phyloP scores from a whole-genome alignment of 192 early-diverging fungal genomes.

The Entomortierella chlamydospora region DNA sequence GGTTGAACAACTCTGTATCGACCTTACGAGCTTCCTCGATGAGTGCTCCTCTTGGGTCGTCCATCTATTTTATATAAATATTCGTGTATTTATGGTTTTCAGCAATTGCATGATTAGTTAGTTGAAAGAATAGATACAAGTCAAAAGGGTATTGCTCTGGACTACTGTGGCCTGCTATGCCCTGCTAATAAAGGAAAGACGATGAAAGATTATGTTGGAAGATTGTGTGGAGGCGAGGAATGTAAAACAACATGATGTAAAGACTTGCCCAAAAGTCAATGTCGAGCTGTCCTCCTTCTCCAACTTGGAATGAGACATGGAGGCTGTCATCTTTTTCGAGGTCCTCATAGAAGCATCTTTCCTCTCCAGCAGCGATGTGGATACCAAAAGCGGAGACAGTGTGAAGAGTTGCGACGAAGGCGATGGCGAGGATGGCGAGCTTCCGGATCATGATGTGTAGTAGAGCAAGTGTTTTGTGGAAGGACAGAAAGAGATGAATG shows the following conservation, averaged over 20 bases:
- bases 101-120: no score
- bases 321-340: constrained; percentile 70
- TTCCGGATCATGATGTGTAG: constrained; percentile 27
- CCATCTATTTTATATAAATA: constrained; percentile 44
- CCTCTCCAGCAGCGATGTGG: constrained; percentile 36
- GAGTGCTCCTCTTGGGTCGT: constrained; percentile 55
- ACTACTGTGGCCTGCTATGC: no score
- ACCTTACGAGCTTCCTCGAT: constrained; percentile 50
- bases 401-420: constrained; percentile 33
- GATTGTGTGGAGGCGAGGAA: no score
- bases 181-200: no score
- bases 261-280: constrained; percentile 75
- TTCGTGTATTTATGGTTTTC: no score
- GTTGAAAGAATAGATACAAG: no score
- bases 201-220: no score
- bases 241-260: background rate
- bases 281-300: constrained; percentile 71
- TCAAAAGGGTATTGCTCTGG: no score
- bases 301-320: constrained; percentile 76
- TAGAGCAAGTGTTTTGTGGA: no score
- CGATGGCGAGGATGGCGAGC: constrained; percentile 24
- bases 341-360: constrained; percentile 74
- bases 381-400: constrained; percentile 42
- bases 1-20: constrained; percentile 55
- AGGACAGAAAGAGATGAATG: no score